Evolutionary conservation across 1,139 yeast genomes (phyloP).

Genomic region (Groenewaldozyma sp.): DNA sequence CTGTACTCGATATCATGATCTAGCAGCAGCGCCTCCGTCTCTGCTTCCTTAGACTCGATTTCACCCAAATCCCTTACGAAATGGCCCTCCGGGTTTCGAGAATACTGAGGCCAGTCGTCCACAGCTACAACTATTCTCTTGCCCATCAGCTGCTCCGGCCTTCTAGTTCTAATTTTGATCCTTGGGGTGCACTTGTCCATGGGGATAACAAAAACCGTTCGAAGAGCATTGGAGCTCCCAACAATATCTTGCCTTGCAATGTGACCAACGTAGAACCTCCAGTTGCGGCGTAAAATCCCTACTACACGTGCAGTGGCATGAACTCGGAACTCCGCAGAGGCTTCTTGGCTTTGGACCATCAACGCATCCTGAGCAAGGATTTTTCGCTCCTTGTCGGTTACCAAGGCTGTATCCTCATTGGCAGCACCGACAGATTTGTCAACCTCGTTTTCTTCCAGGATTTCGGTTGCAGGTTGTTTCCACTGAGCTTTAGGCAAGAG

Average conservation of each 20-base stretch:
- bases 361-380: constrained; percentile 71
- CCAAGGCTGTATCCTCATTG: constrained; percentile 33
- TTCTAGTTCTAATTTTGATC: constrained; percentile 77
- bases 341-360: constrained; percentile 40
- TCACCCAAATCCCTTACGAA: constrained; percentile 85
- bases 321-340: constrained; percentile 36
- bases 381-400: constrained; percentile 69
- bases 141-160: constrained; percentile 71
- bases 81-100: constrained; percentile 90
- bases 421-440: constrained; percentile 45
- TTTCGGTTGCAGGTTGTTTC: constrained; percentile 76
- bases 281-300: constrained; percentile 79
- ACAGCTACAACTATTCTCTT: constrained; percentile 86
- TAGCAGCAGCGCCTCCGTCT: constrained; percentile 84
- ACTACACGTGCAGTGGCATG: constrained; percentile 93
- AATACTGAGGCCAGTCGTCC: constrained; percentile 82
- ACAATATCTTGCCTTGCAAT: constrained; percentile 68
- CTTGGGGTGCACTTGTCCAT: constrained; percentile 89
- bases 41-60: constrained; percentile 88
- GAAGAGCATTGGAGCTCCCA: constrained; percentile 44
- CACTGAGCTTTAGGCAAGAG: constrained; percentile 77
- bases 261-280: constrained; percentile 97
- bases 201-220: constrained; percentile 73
- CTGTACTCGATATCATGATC: constrained; percentile 96
- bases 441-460: constrained; percentile 65